Base-by-base conservation (phyloP, 768 basidiomycete genomes). In the Lactarius deliciosus region DNA sequence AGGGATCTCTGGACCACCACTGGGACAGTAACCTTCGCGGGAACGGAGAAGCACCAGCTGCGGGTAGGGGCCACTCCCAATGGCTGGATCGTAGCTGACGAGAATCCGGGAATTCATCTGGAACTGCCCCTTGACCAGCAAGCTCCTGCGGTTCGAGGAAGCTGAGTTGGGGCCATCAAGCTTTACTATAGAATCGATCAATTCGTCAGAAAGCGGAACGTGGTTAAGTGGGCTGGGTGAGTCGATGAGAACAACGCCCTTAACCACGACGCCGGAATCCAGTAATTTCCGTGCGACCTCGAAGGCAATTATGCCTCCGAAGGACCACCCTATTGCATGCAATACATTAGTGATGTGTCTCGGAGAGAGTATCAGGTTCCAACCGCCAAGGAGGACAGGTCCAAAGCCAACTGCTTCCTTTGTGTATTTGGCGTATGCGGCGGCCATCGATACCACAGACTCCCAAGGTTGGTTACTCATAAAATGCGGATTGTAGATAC, bases 261-360 rank as follows among this genome's bases (percentile, higher is more conserved):
- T 76, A 25, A 88, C 84, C 1, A 68, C 59, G 10, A 81, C 69
- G 3, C 82, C 84, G 5, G 72, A 76, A 22, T 69, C 74, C n/a
- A 77, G 66, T 20, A 91, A 80, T 32, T 83, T 82, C 0, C 79
- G 80, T 20, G 86, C 83, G 2, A 84, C 76, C 71, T 90, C 90
- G 70, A 85, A 90, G 0, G 90, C 88, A 0, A 85, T 83, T 5
- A 90, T 85, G 2, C 89, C 90, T 15, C 90, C 90, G 68, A 92
- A 89, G 2, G 90, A 92, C 89, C 89, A 92, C 0, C 90, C 90
- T 91, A 62, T 8, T 2, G 11, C 9, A 28, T 38, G 64, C 7
- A 66, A 50, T 34, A 5, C 25, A 66, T 36, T 47, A 57, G 28
- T 28, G 61, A 25, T 28, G n/a, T 43, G 5, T 28, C 18, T 32